Conservation (phyloP, 2,329 filamentous ascomycete genomes). For the Colletotrichum acutatum region DNA sequence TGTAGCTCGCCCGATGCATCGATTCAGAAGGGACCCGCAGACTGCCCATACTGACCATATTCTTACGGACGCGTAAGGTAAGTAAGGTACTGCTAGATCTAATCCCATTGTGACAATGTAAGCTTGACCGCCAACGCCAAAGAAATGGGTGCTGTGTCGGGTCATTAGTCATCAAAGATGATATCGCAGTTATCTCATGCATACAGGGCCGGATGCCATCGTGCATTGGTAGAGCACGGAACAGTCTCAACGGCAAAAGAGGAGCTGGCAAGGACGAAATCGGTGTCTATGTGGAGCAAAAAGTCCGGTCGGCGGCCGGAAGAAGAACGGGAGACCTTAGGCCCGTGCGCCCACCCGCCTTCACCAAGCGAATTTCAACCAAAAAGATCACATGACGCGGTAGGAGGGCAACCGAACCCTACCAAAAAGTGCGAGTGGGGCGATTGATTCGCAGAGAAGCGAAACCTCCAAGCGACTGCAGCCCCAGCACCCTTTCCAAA, state of each 20-base stretch:
- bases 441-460: conserved; percentile 27
- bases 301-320: not conserved
- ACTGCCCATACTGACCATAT: too few relatives aligned
- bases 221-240: too few relatives aligned
- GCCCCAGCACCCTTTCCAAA: conserved; percentile 30
- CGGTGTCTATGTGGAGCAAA: not conserved
- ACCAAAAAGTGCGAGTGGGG: conserved; percentile 27
- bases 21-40: too few relatives aligned
- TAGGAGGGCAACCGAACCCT: conserved; percentile 36
- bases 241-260: not conserved
- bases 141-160: too few relatives aligned
- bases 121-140: too few relatives aligned
- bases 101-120: too few relatives aligned
- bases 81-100: too few relatives aligned
- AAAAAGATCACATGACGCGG: conserved; percentile 32
- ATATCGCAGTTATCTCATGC: too few relatives aligned
- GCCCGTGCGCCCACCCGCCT: not conserved
- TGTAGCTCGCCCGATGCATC: too few relatives aligned
- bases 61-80: too few relatives aligned
- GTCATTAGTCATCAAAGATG: too few relatives aligned
- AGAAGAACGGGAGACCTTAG: not conserved
- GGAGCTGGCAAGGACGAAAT: not conserved
- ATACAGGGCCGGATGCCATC: too few relatives aligned
- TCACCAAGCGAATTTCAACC: not conserved
- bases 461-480: conserved; percentile 31